Evolutionary conservation across 306 rosid genomes (phyloP).

Genomic region (Alnus rubra): DNA sequence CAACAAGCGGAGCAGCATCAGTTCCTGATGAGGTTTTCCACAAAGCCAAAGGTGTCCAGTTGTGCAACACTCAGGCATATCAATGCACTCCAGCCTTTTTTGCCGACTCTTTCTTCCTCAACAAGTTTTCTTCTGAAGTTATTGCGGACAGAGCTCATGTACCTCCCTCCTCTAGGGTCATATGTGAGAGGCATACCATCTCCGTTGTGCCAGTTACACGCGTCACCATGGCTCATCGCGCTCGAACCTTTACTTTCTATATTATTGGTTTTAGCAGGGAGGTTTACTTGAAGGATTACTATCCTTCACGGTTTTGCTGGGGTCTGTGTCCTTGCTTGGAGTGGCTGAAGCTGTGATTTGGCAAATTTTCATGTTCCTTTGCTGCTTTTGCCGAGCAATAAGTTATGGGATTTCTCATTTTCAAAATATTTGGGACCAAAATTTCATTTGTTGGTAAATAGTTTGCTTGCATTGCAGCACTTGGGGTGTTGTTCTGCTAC

Average conservation of each 20-base stretch:
- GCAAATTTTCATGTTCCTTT: background rate
- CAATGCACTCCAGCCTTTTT: conserved; percentile 92
- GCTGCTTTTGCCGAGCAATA: background rate
- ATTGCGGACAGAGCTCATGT: conserved; percentile 78
- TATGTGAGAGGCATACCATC: conserved; percentile 87
- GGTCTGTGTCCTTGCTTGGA: conserved; percentile 96
- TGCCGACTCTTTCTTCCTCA: conserved; percentile 87
- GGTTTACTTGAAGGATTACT: conserved; percentile 85
- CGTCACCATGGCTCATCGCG: conserved; percentile 71
- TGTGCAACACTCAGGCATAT: conserved; percentile 93
- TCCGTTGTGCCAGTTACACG: conserved; percentile 89
- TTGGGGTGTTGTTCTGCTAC: background rate
- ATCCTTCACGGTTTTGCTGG: conserved; percentile 88
- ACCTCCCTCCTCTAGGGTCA: conserved; percentile 72
- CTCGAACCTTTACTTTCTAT: conserved; percentile 80
- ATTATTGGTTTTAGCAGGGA: conserved; percentile 76
- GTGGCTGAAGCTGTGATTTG: conserved; percentile 73
- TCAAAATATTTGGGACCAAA: background rate
- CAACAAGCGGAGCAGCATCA: conserved; percentile 91
- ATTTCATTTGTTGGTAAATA: background rate
- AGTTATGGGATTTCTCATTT: background rate
- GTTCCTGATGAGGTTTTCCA: conserved; percentile 94
- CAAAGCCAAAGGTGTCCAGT: conserved; percentile 80
- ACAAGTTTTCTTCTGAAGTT: conserved; percentile 89
- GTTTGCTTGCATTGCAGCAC: background rate